Conservation (phyloP, 345 rosid genomes). For the Eucalyptus curtisii region DNA sequence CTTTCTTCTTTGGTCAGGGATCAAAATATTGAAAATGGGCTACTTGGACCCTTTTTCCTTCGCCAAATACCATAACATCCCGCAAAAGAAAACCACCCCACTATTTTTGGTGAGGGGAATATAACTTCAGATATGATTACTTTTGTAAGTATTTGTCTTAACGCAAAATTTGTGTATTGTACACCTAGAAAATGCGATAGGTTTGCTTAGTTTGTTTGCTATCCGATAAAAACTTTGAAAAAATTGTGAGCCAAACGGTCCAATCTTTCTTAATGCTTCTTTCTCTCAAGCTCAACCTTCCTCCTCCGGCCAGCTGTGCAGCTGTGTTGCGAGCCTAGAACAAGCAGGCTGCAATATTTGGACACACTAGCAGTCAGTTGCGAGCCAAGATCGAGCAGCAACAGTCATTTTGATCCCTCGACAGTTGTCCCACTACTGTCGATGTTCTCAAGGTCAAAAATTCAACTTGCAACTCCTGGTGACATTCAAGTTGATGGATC, state of each 20-base stretch:
- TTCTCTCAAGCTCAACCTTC: not conserved
- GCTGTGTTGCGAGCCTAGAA: not conserved
- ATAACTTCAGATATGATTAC: too few species aligned
- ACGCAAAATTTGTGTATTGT: rapidly evolving
- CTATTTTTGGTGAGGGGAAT: too few species aligned
- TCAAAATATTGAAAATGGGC: not conserved
- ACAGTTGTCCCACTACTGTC: not conserved
- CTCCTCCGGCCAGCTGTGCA: not conserved
- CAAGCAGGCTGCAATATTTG: not conserved
- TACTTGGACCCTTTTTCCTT: not conserved
- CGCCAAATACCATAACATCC: not conserved
- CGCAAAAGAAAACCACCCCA: not conserved
- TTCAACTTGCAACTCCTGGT: not conserved
- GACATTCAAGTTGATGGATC: too few species aligned
- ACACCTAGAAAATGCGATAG: not conserved
- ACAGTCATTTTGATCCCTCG: not conserved
- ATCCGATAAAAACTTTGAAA: not conserved
- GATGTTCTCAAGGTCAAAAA: not conserved
- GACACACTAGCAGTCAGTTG: not conserved
- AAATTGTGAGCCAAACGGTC: not conserved
- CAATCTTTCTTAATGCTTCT: not conserved
- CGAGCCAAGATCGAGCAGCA: not conserved
- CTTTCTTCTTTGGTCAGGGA: not conserved
- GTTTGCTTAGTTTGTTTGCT: not conserved
- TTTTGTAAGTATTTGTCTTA: not conserved